Conservation (phyloP, 1,139 yeast species). For the Blastobotrys apis region DNA sequence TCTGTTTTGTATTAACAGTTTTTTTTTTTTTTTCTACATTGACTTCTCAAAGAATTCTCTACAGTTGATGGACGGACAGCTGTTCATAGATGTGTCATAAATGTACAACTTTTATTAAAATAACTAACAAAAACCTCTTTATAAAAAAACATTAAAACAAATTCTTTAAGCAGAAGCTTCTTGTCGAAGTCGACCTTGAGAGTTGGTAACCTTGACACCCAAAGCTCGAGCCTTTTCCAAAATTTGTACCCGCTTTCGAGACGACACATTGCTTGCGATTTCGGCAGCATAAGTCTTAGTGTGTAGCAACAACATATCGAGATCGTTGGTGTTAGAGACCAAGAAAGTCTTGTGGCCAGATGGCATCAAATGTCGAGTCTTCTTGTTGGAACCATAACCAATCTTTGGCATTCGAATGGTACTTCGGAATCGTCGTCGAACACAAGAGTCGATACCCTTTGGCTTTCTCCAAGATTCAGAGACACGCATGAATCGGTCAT, state of each 20-base stretch:
- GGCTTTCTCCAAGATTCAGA: constrained; percentile 98
- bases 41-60: not conserved
- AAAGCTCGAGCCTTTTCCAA: constrained; percentile 97
- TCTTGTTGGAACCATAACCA: constrained; percentile 99
- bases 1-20: not conserved
- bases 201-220: constrained; percentile 98
- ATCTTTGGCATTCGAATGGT: constrained; percentile 98
- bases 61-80: not conserved
- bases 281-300: constrained; percentile 99
- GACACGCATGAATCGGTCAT: constrained; percentile 99
- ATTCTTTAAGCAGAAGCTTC: constrained; percentile 61
- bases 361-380: constrained; percentile 93
- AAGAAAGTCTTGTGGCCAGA: constrained; percentile 97
- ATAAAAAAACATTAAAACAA: not conserved
- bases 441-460: constrained; percentile 99
- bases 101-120: not conserved
- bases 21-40: not conserved
- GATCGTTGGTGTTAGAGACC: constrained; percentile 88
- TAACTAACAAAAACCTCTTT: too few species aligned
- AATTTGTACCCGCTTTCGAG: constrained; percentile 96
- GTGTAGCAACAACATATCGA: constrained; percentile 95
- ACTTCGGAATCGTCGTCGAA: constrained; percentile 99
- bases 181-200: constrained; percentile 97
- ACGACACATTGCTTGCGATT: constrained; percentile 97
- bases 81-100: not conserved